Evolutionary conservation across 306 rosid species (phyloP), one percentile per base, ranked within the genome.

Genomic region (Lupinus albus): DNA sequence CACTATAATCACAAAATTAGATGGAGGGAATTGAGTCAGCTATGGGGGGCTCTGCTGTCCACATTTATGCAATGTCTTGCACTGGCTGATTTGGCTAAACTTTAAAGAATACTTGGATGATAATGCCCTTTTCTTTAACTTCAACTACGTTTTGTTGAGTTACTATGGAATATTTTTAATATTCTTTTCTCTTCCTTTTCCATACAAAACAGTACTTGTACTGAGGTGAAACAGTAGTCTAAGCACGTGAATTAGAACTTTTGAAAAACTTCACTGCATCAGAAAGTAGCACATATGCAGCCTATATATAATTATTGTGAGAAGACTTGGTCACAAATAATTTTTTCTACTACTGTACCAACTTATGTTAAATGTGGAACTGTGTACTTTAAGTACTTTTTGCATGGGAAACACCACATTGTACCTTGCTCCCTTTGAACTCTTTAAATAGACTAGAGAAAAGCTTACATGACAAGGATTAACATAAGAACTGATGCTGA

Each of bases 301-400:
- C 5, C 30, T 25, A 8, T 3, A 48, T 35, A 13, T 3, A 10
- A n/a, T 44, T 63, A 45, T 21, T 3, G 12, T 30, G 44, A 46
- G 57, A 21, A 14, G 3, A 28, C 32, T 47, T 50, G 18, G 18
- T 21, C 2, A 25, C 30, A 32, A 12, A 12, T 2, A 18, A 2
- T 7, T 18, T 13, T 21, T 11, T 53, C 36, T 20, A 63, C 62
- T 35, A 15, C 10, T 25, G 30, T 25, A 25, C 2, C 30, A 25
- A 25, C 30, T 25, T 25, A 25, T 25, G 30, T 25, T 25, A 25
- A 25, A 25, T 25, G 30, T 25, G 2, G 68, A 41, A 58, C 18
- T 15, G 41, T 67, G 63, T 67, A 67, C 56, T 38, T 73, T 0
- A 21, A 42, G 71, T 60, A 60, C 62, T 68, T 68, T 73, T 30